Conservation (phyloP, 2,329 filamentous ascomycete species). For the Aspergillus sp. region DNA sequence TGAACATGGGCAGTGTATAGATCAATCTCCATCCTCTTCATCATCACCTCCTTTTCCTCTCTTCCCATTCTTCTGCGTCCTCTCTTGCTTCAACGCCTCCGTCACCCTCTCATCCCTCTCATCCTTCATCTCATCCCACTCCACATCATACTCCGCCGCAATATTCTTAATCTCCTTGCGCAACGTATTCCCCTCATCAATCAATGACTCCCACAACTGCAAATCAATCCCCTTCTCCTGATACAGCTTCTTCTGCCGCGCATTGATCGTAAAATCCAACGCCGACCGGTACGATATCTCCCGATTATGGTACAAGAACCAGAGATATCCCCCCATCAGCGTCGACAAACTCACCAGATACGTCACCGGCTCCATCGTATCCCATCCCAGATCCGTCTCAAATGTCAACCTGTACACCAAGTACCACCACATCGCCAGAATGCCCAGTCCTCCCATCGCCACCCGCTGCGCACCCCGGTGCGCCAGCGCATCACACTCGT, state of each 20-base stretch:
- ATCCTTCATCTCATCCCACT: conserved; percentile 79
- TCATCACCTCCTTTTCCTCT: conserved; percentile 1
- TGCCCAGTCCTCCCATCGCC: conserved; percentile 75
- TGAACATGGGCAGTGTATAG: not conserved
- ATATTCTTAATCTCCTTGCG: conserved; percentile 77
- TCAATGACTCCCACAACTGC: conserved; percentile 72
- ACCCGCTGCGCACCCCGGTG: conserved; percentile 76
- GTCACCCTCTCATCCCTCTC: conserved; percentile 65
- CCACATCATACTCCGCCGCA: conserved; percentile 84
- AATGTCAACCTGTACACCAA: conserved; percentile 71
- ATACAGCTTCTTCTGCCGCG: conserved; percentile 76
- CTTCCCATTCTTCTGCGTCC: conserved; percentile 40
- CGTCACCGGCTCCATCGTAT: conserved; percentile 86
- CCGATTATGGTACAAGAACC: conserved; percentile 90
- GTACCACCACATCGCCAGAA: conserved; percentile 77
- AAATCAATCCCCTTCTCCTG: conserved; percentile 73
- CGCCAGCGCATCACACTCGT: conserved; percentile 76
- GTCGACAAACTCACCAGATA: conserved; percentile 85
- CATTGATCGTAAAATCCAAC: conserved; percentile 81
- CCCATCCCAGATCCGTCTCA: conserved; percentile 79
- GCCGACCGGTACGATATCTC: conserved; percentile 85
- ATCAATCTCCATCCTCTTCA: conserved; percentile 7
- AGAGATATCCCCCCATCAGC: conserved; percentile 86
- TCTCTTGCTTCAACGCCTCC: conserved; percentile 55
- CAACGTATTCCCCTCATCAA: conserved; percentile 77